Evolutionary conservation across 108 stramenopile species (phyloP).

Genomic region (Pseudonitzschia multistriata): DNA sequence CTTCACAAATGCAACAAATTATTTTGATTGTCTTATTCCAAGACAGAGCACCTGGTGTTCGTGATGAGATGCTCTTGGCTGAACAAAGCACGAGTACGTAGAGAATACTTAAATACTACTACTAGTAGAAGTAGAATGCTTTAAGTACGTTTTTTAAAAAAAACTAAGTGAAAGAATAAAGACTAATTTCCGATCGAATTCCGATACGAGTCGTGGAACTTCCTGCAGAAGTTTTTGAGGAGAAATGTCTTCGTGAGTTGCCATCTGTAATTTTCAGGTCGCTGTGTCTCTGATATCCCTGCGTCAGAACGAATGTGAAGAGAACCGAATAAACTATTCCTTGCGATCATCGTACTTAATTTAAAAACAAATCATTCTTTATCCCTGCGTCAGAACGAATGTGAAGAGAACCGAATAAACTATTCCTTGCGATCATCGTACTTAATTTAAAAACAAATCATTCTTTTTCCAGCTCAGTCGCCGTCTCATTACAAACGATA

Average conservation of each 20-base stretch:
- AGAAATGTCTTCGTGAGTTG: not conserved
- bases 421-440: no score
- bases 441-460: no score
- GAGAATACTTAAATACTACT: no score
- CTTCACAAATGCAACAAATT: no score
- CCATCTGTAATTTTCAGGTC: not conserved
- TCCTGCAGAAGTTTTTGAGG: not conserved
- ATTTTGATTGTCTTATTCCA: no score
- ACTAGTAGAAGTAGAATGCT: not conserved
- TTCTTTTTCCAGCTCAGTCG: no score
- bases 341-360: not conserved
- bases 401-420: not conserved
- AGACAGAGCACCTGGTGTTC: no score
- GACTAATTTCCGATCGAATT: not conserved
- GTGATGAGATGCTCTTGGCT: no score
- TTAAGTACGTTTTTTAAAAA: no score
- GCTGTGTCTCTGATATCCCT: not conserved
- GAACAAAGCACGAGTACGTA: no score
- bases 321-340: not conserved
- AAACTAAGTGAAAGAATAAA: not conserved
- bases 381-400: not conserved
- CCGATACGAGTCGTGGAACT: not conserved
- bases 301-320: slow-evolving; percentile 3
- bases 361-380: not conserved
- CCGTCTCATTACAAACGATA: no score